These are phyloP conservation scores for Candolleomyces eurysporus DNA, from an alignment of 768 basidiomycete species.

Conservation along the genomic window DNA sequence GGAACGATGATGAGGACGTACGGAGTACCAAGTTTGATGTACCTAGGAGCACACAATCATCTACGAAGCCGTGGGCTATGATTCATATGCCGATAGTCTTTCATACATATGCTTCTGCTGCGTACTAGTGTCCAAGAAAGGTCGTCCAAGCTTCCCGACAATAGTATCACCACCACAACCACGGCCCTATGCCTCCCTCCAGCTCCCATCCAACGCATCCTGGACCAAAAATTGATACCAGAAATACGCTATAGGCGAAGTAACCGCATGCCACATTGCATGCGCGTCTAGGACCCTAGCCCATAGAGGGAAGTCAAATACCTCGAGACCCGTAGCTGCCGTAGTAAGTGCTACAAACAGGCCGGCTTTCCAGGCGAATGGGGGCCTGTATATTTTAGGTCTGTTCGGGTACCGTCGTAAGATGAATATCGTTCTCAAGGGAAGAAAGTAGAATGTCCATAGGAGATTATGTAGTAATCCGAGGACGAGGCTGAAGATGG, in stretches of 20 bases:
- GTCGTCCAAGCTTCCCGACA: too few relatives aligned
- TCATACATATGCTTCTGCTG: too few relatives aligned
- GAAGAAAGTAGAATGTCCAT: constrained; percentile 76
- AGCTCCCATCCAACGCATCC: constrained; percentile 70
- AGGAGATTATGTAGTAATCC: constrained; percentile 78
- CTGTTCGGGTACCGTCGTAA: constrained; percentile 54
- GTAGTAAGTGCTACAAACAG: constrained; percentile 70
- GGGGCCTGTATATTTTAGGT: constrained; percentile 57
- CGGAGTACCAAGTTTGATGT: too few relatives aligned
- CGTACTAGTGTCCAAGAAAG: too few relatives aligned
- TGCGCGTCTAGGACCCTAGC: constrained; percentile 83
- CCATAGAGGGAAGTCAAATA: constrained; percentile 89
- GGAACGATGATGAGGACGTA: too few relatives aligned
- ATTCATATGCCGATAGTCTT: too few relatives aligned
- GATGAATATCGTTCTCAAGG: constrained; percentile 36
- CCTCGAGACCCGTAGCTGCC: constrained; percentile 72
- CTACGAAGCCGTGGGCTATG: too few relatives aligned
- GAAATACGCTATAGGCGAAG: constrained; percentile 67
- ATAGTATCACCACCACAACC: too few relatives aligned
- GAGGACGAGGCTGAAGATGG: constrained; percentile 74
- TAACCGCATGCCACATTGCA: constrained; percentile 88
- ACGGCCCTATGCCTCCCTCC: constrained; percentile 46
- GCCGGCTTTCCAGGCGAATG: constrained; percentile 51
- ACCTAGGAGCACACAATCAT: too few relatives aligned
- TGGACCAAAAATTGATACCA: constrained; percentile 87